These are phyloP conservation scores for Penicillium rolfsii DNA, from an alignment of 2,329 filamentous ascomycete species.

Conservation along the genomic window DNA sequence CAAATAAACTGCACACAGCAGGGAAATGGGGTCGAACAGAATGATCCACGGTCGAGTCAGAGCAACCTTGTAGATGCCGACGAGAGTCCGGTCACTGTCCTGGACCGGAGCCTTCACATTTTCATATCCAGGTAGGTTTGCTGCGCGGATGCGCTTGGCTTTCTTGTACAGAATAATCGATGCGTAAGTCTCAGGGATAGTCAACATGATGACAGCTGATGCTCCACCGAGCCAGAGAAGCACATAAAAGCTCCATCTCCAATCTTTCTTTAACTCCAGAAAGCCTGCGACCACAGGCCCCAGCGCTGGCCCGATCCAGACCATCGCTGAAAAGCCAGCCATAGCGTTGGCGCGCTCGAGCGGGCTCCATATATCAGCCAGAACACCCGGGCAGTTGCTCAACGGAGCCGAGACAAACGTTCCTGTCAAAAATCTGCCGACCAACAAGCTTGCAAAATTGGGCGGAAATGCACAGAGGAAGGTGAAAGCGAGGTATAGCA, in stretches of 20 bases:
- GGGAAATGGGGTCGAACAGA: conserved; percentile 58
- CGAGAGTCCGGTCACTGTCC: conserved; percentile 49
- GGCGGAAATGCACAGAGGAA: conserved; percentile 57
- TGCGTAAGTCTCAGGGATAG: conserved; percentile 62
- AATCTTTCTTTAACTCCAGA: conserved; percentile 56
- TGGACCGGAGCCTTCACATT: conserved; percentile 56
- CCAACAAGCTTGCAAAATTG: conserved; percentile 57
- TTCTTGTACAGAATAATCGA: conserved; percentile 58
- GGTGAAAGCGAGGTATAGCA: conserved; percentile 46
- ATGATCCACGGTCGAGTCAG: conserved; percentile 60
- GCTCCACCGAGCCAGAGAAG: conserved; percentile 45
- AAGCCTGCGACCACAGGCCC: conserved; percentile 62
- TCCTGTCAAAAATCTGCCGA: conserved; percentile 60
- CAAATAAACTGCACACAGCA: conserved; percentile 58
- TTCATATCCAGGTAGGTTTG: conserved; percentile 57
- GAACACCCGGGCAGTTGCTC: conserved; percentile 52
- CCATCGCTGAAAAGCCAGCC: conserved; percentile 58
- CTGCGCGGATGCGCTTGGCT: conserved; percentile 55
- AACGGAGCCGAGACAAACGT: conserved; percentile 57
- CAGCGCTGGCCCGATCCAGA: conserved; percentile 58
- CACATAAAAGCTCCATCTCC: conserved; percentile 52
- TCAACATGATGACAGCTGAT: conserved; percentile 54
- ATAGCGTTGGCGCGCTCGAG: conserved; percentile 58
- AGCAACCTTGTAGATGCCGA: conserved; percentile 55
- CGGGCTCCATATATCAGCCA: conserved; percentile 59